phyloP scores from a whole-genome alignment of 1,284 basidiomycete species.

The Inonotus hispidus region DNA sequence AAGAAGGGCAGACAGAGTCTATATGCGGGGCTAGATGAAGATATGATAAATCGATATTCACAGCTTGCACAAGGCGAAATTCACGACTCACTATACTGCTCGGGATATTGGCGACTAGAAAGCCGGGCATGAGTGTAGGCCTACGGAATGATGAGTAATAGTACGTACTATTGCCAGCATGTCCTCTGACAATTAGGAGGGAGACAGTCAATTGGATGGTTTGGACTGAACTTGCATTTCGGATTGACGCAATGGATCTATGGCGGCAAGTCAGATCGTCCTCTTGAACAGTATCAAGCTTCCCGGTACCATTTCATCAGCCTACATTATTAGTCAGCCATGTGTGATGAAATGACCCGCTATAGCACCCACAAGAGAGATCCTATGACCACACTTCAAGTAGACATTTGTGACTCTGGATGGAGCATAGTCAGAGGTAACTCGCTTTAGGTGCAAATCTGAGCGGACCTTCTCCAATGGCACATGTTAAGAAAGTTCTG shows the following conservation, averaged over 20 bases:
- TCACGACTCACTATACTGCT: slow-evolving; percentile 46
- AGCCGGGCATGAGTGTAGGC: background rate
- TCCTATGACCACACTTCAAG: slow-evolving; percentile 49
- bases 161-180: slow-evolving; percentile 77
- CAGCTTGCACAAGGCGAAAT: slow-evolving; percentile 2
- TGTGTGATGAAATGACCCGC: slow-evolving; percentile 18
- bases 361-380: slow-evolving; percentile 42
- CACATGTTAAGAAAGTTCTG: slow-evolving; percentile 38
- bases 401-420: slow-evolving; percentile 52
- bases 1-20: slow-evolving; percentile 38
- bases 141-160: background rate
- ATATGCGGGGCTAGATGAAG: slow-evolving; percentile 37
- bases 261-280: slow-evolving; percentile 14
- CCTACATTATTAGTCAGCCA: slow-evolving; percentile 33
- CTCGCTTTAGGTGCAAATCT: slow-evolving; percentile 9
- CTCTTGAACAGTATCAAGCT: slow-evolving; percentile 6
- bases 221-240: slow-evolving; percentile 64
- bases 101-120: slow-evolving; percentile 44
- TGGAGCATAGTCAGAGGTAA: slow-evolving; percentile 5
- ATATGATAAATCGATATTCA: background rate
- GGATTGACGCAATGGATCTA: slow-evolving; percentile 55
- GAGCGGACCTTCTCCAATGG: slow-evolving; percentile 49
- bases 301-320: slow-evolving; percentile 48
- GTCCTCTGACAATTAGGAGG: slow-evolving; percentile 49
- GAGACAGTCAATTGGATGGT: slow-evolving; percentile 55